Evolutionary conservation across 2,329 filamentous ascomycete species (phyloP), one percentile per base, ranked within the genome.

Genomic region (Sclerotinia spermophila): DNA sequence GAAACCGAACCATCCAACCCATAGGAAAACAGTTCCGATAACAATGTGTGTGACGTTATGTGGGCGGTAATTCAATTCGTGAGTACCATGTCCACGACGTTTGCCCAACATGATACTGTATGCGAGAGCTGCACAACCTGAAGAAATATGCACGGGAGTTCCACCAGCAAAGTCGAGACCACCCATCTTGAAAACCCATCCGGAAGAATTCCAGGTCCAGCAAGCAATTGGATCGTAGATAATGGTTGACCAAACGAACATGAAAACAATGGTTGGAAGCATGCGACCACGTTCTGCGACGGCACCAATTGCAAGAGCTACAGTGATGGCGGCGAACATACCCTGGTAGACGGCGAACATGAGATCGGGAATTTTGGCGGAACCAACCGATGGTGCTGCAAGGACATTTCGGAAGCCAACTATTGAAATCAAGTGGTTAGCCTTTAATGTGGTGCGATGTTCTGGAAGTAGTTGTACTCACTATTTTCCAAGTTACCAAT

Each of bases 1-100:
- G 88, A 97, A 97, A 62, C 94, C 94, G 78, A 97, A 96, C 94
- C 93, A 97, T 68, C 94, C 94, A 24, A 97, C 92, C 93, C 94
- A 97, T 24, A 97, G 89, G 82, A 97, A 97, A 61, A 97, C 93
- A 4, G 94, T 97, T 42, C 94, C 94, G 70, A 96, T 91, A 67
- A 97, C 93, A 75, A 97, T 94, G 80, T 96, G 92, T 5, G 93
- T 96, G 61, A 96, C 93, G 77, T 97, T 97, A 83, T 97, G 94
- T 15, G 94, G 94, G 66, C 94, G 91, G 81, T 95, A 97, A 83
- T 96, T 96, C 76, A 97, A 85, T 80, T 95, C 92, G 79, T 94
- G 90, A 40, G 93, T 96, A 65, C 92, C 92, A 79, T 96, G 92
- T 33, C 93, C 93, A 72, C 75, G 74, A 71, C 78, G 77, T 73